A percentile compares a stretch with the other conserved stretches of the same genome.
Conservation (phyloP, 2,329 filamentous ascomycete species). For the Aurifilum marmelostoma region DNA sequence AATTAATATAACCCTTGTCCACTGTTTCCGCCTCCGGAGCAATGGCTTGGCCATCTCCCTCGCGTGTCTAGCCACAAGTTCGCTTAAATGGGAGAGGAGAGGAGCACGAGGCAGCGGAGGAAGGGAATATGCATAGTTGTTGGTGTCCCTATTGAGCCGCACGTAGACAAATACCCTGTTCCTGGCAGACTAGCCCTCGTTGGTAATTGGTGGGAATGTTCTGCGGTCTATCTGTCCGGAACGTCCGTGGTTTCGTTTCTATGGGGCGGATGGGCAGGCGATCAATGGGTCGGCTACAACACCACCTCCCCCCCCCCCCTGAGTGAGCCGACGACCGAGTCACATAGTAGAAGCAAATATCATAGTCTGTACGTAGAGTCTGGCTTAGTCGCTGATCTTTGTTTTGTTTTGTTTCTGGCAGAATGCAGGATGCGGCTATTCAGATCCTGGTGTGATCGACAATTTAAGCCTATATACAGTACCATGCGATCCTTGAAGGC, state of each 20-base stretch:
- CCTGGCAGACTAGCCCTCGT: conserved; percentile 9
- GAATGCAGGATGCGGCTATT: background rate
- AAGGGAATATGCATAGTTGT: background rate
- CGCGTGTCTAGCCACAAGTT: background rate
- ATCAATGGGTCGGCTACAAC: background rate
- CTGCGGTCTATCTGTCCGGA: conserved; percentile 18
- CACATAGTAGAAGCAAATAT: background rate
- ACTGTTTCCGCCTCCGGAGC: conserved; percentile 16
- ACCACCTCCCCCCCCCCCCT: background rate
- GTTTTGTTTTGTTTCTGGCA: background rate
- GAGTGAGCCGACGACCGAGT: background rate
- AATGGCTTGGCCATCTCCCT: conserved; percentile 4
- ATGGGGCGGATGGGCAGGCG: conserved; percentile 11
- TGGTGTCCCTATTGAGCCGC: conserved; percentile 7
- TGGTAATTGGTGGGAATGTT: conserved; percentile 26
- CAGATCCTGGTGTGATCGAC: background rate
- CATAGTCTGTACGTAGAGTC: background rate
- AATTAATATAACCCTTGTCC: background rate
- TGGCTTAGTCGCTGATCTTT: background rate
- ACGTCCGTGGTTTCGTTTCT: conserved; percentile 26
- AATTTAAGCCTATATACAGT: background rate
- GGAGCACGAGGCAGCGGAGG: background rate
- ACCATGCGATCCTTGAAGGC: background rate
- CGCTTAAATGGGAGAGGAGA: background rate
- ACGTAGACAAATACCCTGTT: background rate